A percentile compares a stretch with the other conserved stretches of the same genome.
Conservation (phyloP, 768 basidiomycete species). For the Nidularia pulvinata region DNA sequence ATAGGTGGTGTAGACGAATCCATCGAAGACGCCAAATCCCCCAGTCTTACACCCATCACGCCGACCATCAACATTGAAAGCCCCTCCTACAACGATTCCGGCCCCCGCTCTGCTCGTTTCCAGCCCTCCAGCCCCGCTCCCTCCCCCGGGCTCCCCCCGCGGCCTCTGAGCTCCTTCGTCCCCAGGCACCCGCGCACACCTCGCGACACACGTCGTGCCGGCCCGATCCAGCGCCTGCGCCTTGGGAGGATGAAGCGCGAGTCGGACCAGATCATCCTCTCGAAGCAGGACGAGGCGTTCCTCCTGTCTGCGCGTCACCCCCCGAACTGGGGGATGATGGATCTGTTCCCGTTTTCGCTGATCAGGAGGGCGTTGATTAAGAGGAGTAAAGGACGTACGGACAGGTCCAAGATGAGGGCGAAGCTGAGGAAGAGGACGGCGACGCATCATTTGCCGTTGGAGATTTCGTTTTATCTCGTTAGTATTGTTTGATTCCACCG, state of each 20-base stretch:
- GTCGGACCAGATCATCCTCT: constrained; percentile 6
- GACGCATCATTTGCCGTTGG: constrained; percentile 66
- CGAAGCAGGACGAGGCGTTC: constrained; percentile 43
- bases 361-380: constrained; percentile 43
- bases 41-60: neutral
- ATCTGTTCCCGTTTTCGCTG: constrained; percentile 72
- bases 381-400: constrained; percentile 25
- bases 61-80: too few relatives aligned
- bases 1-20: constrained; percentile 29
- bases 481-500: constrained; percentile 10
- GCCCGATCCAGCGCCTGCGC: too few relatives aligned
- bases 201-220: too few relatives aligned
- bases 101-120: too few relatives aligned
- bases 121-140: too few relatives aligned
- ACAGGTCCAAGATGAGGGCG: constrained; percentile 63
- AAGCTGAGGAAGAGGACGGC: constrained; percentile 39
- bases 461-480: constrained; percentile 69
- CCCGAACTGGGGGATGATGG: constrained; percentile 59
- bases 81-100: too few relatives aligned
- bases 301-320: constrained; percentile 57
- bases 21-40: neutral
- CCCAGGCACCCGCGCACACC: too few relatives aligned
- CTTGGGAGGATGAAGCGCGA: too few relatives aligned
- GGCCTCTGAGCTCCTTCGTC: too few relatives aligned
- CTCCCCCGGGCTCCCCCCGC: too few relatives aligned